Evolutionary conservation across 1,284 basidiomycete species (phyloP), one percentile per base, ranked within the genome.

Genomic region (Puccinia sorghi): DNA sequence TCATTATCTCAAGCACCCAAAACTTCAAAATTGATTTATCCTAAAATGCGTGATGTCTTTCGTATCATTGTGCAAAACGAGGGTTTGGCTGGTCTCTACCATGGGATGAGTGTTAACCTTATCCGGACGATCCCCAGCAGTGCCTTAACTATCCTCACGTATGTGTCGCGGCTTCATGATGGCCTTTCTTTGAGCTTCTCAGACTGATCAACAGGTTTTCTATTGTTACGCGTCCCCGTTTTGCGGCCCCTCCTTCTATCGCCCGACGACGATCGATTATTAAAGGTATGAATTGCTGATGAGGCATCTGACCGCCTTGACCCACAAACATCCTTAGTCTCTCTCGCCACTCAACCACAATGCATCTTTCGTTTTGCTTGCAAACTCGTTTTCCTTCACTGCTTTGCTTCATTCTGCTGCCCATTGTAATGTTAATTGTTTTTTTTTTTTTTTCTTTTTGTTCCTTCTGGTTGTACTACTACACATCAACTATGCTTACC

Each of bases 121-220:
- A 86, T 96, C 61, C 88, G 95, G 80, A 97, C 94, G 1, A 94
- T 97, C 80, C 94, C 94, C 20, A 94, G 93, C 84, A 93, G 91
- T 82, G 94, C 93, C 1, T 91, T 97, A 81, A 97, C 94, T 43
- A 91, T 97, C 89, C 86, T 97, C 84, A 93, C 94, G 92, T 96
- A 86, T 86, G 93, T 63, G n/a, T 25, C 41, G 1, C 48, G 17
- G 20, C 20, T 70, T 39, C 27, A 20, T 48, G 43, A 46, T 12
- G 9, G 43, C 15, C 7, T 27, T 25, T 37, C 25, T 69, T 20
- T 52, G 39, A 20, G 20, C 43, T n/a, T 67, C 25, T 25, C 22
- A 25, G n/a, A 12, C 27, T 27, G 46, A 67, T 9, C 12, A 15
- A 8, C 43, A 15, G 20, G 6, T 54, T 37, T 11, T 54, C 3